These are phyloP conservation scores for Casuarina glauca DNA, from an alignment of 306 rosid genomes.

Conservation along the genomic window DNA sequence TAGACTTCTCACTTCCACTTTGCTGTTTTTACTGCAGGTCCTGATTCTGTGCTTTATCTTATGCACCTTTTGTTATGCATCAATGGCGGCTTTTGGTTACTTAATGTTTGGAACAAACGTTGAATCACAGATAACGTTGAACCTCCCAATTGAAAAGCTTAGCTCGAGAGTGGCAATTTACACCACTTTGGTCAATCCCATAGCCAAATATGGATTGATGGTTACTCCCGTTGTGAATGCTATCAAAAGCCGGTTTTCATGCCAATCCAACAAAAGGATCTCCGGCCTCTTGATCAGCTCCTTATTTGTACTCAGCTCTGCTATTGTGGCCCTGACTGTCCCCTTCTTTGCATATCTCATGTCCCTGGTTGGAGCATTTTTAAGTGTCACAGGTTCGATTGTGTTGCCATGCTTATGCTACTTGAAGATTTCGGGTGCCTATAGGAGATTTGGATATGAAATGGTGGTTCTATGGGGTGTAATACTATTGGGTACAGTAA, in stretches of 20 bases:
- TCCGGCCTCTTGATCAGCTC: conserved; percentile 36
- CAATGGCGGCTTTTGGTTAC: conserved; percentile 73
- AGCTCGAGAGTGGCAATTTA: conserved; percentile 67
- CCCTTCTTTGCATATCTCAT: conserved; percentile 60
- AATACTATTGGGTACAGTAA: conserved; percentile 35
- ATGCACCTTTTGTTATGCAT: conserved; percentile 57
- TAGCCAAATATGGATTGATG: conserved; percentile 75
- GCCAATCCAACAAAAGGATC: conserved; percentile 30
- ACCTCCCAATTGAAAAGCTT: conserved; percentile 52
- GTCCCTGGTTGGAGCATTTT: conserved; percentile 70
- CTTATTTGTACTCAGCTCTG: conserved; percentile 43
- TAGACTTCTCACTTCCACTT: neutral
- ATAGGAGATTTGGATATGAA: conserved; percentile 35
- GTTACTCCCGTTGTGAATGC: conserved; percentile 61
- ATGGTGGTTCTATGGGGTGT: conserved; percentile 23
- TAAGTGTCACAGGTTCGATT: conserved; percentile 61
- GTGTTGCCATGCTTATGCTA: conserved; percentile 67
- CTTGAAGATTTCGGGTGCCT: conserved; percentile 60
- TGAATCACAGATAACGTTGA: conserved; percentile 64
- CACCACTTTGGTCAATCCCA: conserved; percentile 69
- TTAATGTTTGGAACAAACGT: conserved; percentile 60
- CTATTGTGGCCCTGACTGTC: conserved; percentile 41
- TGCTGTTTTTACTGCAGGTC: conserved; percentile 46
- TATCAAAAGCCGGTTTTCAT: conserved; percentile 43
- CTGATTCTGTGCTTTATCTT: conserved; percentile 53